phyloP scores from a whole-genome alignment of 108 stramenopile species.

The Craspedostauros australis region DNA sequence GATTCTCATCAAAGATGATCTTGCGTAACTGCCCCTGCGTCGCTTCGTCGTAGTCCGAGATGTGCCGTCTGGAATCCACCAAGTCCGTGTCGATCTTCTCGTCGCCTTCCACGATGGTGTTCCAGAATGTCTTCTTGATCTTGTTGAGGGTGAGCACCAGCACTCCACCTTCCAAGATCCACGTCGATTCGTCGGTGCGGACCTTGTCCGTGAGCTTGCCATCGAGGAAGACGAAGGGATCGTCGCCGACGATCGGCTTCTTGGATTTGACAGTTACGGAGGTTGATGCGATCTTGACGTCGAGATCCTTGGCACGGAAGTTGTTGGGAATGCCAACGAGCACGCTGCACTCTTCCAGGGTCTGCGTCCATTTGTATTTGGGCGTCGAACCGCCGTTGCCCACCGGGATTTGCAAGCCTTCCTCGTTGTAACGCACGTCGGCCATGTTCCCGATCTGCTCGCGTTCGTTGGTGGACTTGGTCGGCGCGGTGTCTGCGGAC shows the following conservation, averaged over 20 bases:
- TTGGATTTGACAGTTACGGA: slow-evolving; percentile 49
- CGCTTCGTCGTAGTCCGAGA: slow-evolving; percentile 70
- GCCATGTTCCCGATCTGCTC: slow-evolving; percentile 7
- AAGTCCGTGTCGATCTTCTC: slow-evolving; percentile 61
- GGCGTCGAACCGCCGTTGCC: slow-evolving; percentile 83
- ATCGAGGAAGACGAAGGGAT: slow-evolving; percentile 30
- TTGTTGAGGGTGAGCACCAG: slow-evolving; percentile 61
- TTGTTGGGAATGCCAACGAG: slow-evolving; percentile 52
- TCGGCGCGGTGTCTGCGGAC: not conserved
- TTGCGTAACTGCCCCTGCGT: slow-evolving; percentile 75
- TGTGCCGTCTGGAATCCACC: slow-evolving; percentile 70
- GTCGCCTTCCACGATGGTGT: slow-evolving; percentile 60
- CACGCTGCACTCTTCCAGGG: slow-evolving; percentile 72
- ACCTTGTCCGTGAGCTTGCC: slow-evolving; percentile 53
- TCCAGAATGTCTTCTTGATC: slow-evolving; percentile 68
- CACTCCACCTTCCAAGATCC: slow-evolving; percentile 69
- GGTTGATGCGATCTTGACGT: slow-evolving; percentile 47
- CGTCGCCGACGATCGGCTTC: slow-evolving; percentile 12
- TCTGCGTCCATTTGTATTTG: slow-evolving; percentile 85
- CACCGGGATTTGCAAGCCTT: slow-evolving; percentile 78
- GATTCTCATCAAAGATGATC: slow-evolving; percentile 77
- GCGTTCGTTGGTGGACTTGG: not conserved
- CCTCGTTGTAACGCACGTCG: slow-evolving; percentile 58
- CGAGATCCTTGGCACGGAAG: slow-evolving; percentile 59
- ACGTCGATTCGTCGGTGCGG: slow-evolving; percentile 61